Conservation (phyloP, 495 filamentous ascomycete genomes). For the Penicillium argentinense region DNA sequence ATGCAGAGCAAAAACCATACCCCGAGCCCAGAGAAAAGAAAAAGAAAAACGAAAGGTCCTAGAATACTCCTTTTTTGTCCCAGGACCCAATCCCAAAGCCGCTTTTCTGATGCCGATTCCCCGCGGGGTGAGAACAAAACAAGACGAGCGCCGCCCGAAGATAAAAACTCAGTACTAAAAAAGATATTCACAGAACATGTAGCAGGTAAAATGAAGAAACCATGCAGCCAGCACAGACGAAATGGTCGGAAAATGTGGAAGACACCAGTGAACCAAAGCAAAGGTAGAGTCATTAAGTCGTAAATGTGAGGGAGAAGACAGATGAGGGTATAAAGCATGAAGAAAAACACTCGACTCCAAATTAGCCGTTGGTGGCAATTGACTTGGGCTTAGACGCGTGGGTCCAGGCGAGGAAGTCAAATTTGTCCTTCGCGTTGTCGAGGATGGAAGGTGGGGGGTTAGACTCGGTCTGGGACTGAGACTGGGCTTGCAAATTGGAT, state of each 20-base stretch:
- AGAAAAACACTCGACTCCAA: too few species aligned
- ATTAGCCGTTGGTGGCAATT: slow-evolving; percentile 45
- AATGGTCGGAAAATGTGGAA: slow-evolving; percentile 5
- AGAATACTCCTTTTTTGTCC: slow-evolving; percentile 19
- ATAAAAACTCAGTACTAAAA: slow-evolving; percentile 7
- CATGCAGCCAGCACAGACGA: slow-evolving; percentile 23
- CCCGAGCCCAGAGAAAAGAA: slow-evolving; percentile 1
- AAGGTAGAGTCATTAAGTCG: slow-evolving; percentile 24
- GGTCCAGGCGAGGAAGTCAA: slow-evolving; percentile 58
- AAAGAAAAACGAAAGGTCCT: slow-evolving; percentile 13
- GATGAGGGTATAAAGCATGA: slow-evolving; percentile 7
- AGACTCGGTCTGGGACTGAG: slow-evolving; percentile 33
- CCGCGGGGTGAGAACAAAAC: slow-evolving; percentile 17
- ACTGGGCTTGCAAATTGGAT: slow-evolving; percentile 13
- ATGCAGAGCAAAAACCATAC: too few species aligned
- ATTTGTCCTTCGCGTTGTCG: slow-evolving; percentile 56
- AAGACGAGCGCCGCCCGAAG: slow-evolving; percentile 23
- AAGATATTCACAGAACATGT: slow-evolving; percentile 31
- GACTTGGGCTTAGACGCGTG: slow-evolving; percentile 50
- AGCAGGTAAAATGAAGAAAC: slow-evolving; percentile 3
- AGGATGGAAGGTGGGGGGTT: slow-evolving; percentile 37
- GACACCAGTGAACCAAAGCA: slow-evolving; percentile 8
- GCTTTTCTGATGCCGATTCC: slow-evolving; percentile 23
- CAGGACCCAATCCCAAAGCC: slow-evolving; percentile 17
- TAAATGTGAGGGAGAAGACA: slow-evolving; percentile 13